A percentile compares a stretch with the other conserved stretches of the same genome.
Conservation (phyloP, 257 asterid genomes). For the Leonotis leonurus region DNA sequence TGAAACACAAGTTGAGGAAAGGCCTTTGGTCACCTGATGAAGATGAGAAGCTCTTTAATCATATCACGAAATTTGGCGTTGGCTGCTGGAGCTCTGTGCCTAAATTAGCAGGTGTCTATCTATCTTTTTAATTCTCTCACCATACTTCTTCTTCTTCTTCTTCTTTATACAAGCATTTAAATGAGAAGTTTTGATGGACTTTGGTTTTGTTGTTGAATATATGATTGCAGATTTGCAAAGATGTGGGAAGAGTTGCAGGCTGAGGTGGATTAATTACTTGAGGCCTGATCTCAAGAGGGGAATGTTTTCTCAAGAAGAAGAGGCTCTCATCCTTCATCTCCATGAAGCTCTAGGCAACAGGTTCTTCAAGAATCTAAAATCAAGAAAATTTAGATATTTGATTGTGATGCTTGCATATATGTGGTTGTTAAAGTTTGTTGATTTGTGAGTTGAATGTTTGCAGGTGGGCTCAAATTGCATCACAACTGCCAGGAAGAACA, state of each 20-base stretch:
- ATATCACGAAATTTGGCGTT: slow-evolving; percentile 61
- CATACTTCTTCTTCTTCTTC: background rate
- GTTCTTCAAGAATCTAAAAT: slow-evolving; percentile 17
- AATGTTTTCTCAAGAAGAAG: slow-evolving; percentile 69
- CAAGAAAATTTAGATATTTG: background rate
- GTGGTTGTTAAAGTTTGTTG: no score
- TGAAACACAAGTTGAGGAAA: slow-evolving; percentile 63
- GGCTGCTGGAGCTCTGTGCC: slow-evolving; percentile 97
- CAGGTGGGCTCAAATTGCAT: slow-evolving; percentile 92
- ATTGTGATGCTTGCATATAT: background rate
- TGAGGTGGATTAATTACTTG: slow-evolving; percentile 77
- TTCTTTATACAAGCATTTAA: background rate
- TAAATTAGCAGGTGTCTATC: slow-evolving; percentile 83
- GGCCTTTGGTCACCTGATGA: slow-evolving; percentile 98
- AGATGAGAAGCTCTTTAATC: slow-evolving; percentile 60
- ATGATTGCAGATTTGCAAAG: slow-evolving; percentile 49
- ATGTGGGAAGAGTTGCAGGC: slow-evolving; percentile 81
- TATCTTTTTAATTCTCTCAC: background rate
- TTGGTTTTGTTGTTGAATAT: background rate
- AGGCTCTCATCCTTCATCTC: slow-evolving; percentile 50
- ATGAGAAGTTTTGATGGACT: background rate
- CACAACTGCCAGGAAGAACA: slow-evolving; percentile 83
- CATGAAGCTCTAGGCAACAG: slow-evolving; percentile 75
- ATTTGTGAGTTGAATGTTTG: background rate
- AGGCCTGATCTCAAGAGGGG: slow-evolving; percentile 90